Percentiles rank a stretch among this genome's conserved stretches.
These are phyloP conservation scores for Aureobasidium leucospermi DNA, from an alignment of 2,329 filamentous ascomycete species.

Conservation along the genomic window DNA sequence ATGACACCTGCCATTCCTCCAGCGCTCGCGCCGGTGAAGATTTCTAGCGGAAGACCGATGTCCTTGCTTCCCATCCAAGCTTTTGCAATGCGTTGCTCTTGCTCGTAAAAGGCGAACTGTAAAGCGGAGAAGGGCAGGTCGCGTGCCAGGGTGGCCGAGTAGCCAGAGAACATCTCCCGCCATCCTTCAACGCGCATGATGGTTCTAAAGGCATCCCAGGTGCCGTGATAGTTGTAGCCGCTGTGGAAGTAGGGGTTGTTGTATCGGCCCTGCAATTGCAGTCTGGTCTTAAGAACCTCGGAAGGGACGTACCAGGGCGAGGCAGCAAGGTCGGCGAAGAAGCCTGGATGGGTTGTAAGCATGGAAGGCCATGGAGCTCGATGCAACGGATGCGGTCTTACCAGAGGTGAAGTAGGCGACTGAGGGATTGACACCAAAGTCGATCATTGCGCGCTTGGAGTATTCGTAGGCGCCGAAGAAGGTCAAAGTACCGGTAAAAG, in stretches of 20 bases:
- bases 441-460: conserved; percentile 84
- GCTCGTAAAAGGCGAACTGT: conserved; percentile 97
- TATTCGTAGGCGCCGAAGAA: conserved; percentile 97
- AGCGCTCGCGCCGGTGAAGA: conserved; percentile 80
- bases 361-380: neutral
- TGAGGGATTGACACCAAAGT: conserved; percentile 72
- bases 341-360: conserved; percentile 48
- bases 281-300: conserved; percentile 93
- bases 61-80: conserved; percentile 71
- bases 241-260: conserved; percentile 92
- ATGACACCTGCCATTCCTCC: conserved; percentile 90
- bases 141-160: conserved; percentile 88
- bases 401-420: conserved; percentile 80
- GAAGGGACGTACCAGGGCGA: conserved; percentile 93
- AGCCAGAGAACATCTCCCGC: conserved; percentile 87
- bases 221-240: conserved; percentile 92
- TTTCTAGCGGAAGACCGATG: conserved; percentile 77
- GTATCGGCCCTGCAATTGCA: conserved; percentile 88
- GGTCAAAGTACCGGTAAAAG: conserved; percentile 85
- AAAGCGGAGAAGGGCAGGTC: conserved; percentile 93
- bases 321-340: conserved; percentile 84
- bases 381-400: conserved; percentile 30
- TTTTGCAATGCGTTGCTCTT: conserved; percentile 77
- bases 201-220: conserved; percentile 73
- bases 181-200: conserved; percentile 79